Evolutionary conservation across 78 protist genomes (phyloP), one percentile per base, ranked within the genome.

Genomic region (Guillardia theta): DNA sequence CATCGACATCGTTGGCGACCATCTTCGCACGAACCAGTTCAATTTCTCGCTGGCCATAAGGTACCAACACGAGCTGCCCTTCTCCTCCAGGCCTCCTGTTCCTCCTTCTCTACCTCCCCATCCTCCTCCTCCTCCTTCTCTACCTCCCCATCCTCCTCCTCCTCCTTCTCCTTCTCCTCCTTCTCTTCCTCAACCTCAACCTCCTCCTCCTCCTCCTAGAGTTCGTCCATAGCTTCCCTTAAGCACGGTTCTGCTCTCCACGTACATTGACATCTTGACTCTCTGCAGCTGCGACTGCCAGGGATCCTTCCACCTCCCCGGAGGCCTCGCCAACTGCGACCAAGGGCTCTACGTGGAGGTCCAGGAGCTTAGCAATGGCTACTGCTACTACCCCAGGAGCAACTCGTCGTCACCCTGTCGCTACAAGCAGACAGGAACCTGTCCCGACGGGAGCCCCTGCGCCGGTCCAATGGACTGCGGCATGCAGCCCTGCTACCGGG

Each of bases 301-400:
- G 12, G 19, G 44, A 8, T 8, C 44, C 19, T 6, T 64, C 10
- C 80, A 64, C 80, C 10, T 21, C 44, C 80, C 80, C 80, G 80
- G 80, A 15, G 90, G 90, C 1, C 90, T 12, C 12, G 90, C 90
- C 48, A 78, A 78, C 48, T 78, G 90, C 8, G 90, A 78, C 10
- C 41, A 43, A 10, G 8, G 44, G 53, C 53, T 43, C 21, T 70
- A 70, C 6, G 83, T 15, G 33, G 27, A 24, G 70, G 39, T 58
- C 39, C 27, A 27, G 39, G 39, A 24, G 70, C 70, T 58, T 8
- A 30, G 70, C 2, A 6, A 58, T 30, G 70, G 70, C 27, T 27
- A 6, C 70, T 58, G 70, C 6, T 6, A 9, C 27, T 30, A 58
- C 70, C 21, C 70, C 2, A 30, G 39, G 27, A 9, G 39, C 27